Evolutionary conservation across 2,329 filamentous ascomycete species (phyloP), one percentile per base, ranked within the genome.

Genomic region (Mariannaea elegans): DNA sequence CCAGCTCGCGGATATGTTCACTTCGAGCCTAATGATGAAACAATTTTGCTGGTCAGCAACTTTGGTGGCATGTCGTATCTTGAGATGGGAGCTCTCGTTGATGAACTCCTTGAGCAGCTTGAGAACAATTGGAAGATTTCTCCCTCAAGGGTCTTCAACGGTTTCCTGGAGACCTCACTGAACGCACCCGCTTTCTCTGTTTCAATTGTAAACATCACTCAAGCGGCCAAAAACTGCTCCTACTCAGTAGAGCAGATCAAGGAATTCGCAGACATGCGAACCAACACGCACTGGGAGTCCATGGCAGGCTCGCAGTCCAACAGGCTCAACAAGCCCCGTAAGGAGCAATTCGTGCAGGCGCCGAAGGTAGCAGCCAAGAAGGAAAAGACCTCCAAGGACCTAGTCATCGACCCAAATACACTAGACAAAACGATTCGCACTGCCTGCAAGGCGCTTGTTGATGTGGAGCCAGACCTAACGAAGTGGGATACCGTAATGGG

Each of bases 141-240:
- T 45, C 84, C 84, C 0, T 79, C 80, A 3, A 80, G 89, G 27
- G 82, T 90, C 50, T 81, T 85, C 50, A 77, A 82, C 0, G 90
- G 90, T 2, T 87, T 85, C 24, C 83, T 89, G 56, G 90, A 91
- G 82, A 91, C 89, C 0, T 90, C 87, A 14, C 81, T 92, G 67
- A 91, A 92, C 64, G 89, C 88, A 0, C 83, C 89, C 0, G 90
- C 88, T 0, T 92, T 92, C 70, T 90, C 87, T 13, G 82, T 92
- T 6, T 90, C 88, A 3, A 67, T 92, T 47, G 76, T 90, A 68
- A 90, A 88, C 71, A 71, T 87, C 36, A 81, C 82, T 0, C 80
- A 78, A 1, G 79, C 81, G 0, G 78, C 82, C 0, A 69, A 69
- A 47, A 77, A 77, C 59, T 81, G 78, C 69, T 64, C 75, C 2